Percentiles rank a stretch among this genome's conserved stretches.
Evolutionary conservation across 2,329 filamentous ascomycete species (phyloP).

Genomic region (Fusarium sp.): DNA sequence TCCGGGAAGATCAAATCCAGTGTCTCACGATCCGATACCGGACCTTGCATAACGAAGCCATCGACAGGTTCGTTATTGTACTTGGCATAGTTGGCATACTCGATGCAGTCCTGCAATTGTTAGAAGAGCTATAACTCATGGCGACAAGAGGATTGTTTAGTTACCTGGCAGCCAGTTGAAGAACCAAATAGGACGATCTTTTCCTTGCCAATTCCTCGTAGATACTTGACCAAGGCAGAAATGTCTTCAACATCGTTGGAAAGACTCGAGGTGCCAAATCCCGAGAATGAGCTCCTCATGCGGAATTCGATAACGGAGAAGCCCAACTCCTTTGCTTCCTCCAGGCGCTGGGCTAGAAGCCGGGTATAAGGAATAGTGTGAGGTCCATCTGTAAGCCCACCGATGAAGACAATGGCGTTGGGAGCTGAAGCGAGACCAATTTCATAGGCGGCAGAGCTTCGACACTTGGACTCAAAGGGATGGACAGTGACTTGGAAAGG

Average conservation of each 20-base stretch:
- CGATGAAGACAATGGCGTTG: conserved; percentile 75
- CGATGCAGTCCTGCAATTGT: conserved; percentile 61
- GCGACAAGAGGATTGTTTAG: neutral
- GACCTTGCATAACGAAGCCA: conserved; percentile 82
- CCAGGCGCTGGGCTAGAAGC: conserved; percentile 56
- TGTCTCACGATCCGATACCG: conserved; percentile 79
- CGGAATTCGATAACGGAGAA: conserved; percentile 68
- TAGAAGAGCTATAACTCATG: neutral
- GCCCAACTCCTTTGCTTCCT: conserved; percentile 48
- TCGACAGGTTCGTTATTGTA: conserved; percentile 66
- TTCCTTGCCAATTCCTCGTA: conserved; percentile 59
- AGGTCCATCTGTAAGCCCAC: conserved; percentile 75
- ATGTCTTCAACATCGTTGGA: conserved; percentile 64
- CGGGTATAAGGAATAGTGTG: conserved; percentile 69
- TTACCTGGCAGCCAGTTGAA: conserved; percentile 66
- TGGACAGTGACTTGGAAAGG: conserved; percentile 58
- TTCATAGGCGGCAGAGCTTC: conserved; percentile 58
- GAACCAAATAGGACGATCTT: conserved; percentile 67
- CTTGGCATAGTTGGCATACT: conserved; percentile 58
- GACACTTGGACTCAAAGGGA: conserved; percentile 54
- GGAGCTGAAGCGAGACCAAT: conserved; percentile 51
- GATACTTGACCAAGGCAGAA: conserved; percentile 61
- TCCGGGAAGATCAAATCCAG: conserved; percentile 57
- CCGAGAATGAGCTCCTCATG: conserved; percentile 62
- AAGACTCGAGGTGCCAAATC: conserved; percentile 61